Conservation (phyloP, 1,284 basidiomycete genomes). For the Stereum hirsutum region DNA sequence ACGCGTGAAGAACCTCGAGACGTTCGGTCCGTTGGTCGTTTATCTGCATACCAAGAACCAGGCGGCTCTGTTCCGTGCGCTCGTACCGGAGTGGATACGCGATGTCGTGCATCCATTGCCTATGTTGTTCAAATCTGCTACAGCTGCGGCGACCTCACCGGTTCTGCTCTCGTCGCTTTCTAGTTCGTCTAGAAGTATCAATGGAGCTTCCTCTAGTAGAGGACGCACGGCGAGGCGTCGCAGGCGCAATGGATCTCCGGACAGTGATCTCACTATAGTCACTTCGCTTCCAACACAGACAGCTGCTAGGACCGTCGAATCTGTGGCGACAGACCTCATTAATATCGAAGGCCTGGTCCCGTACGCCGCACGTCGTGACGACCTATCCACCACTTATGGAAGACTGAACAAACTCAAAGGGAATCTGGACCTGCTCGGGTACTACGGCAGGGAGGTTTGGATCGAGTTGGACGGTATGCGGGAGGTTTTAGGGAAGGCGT, state of each 20-base stretch:
- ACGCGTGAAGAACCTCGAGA: slow-evolving; percentile 23
- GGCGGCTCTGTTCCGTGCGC: slow-evolving; percentile 22
- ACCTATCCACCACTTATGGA: not conserved
- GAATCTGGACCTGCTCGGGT: slow-evolving; percentile 26
- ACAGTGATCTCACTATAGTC: no score
- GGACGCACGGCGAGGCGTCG: no score
- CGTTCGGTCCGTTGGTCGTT: slow-evolving; percentile 25
- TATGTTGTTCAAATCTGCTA: no score
- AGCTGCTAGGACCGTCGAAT: not conserved
- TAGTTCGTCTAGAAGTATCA: not conserved
- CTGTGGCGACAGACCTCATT: not conserved
- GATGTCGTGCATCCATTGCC: slow-evolving; percentile 25
- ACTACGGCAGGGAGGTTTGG: slow-evolving; percentile 22
- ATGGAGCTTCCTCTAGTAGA: not conserved
- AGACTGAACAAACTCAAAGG: slow-evolving; percentile 22
- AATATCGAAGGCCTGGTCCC: not conserved
- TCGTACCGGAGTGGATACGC: slow-evolving; percentile 30
- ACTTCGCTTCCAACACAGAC: no score
- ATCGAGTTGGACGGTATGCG: slow-evolving; percentile 18
- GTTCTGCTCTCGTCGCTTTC: not conserved
- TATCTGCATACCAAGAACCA: slow-evolving; percentile 31
- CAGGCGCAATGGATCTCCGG: no score
- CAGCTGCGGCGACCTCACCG: not conserved
- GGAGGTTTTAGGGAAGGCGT: not conserved
- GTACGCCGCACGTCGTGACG: not conserved